phyloP scores from a whole-genome alignment of 495 filamentous ascomycete genomes.

The Pseudoneurospora amorphoporcata region DNA sequence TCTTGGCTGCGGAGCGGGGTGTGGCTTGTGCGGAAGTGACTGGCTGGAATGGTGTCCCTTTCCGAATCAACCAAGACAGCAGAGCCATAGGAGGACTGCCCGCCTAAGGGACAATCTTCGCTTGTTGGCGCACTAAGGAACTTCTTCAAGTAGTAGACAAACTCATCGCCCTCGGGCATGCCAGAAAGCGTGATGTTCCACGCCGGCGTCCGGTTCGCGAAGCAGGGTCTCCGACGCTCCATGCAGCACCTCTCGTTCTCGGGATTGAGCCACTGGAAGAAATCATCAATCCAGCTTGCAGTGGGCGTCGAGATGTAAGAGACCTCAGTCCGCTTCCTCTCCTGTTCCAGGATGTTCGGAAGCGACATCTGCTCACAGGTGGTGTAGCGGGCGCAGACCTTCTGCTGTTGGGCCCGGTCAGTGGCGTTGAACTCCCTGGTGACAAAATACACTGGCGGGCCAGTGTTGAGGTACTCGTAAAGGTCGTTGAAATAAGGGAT shows the following conservation, averaged over 20 bases:
- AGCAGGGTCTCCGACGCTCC: conserved; percentile 57
- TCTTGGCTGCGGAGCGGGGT: conserved; percentile 74
- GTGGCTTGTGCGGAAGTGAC: conserved; percentile 86
- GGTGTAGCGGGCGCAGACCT: conserved; percentile 84
- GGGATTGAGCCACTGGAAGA: conserved; percentile 90
- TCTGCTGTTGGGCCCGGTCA: conserved; percentile 59
- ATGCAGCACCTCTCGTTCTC: conserved; percentile 70
- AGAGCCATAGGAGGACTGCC: conserved; percentile 75
- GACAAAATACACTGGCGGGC: conserved; percentile 95
- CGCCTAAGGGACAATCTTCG: conserved; percentile 75
- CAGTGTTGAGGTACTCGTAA: conserved; percentile 80
- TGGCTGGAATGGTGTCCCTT: conserved; percentile 56
- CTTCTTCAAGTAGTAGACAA: conserved; percentile 69
- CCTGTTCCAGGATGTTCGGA: conserved; percentile 79
- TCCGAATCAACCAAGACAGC: conserved; percentile 70
- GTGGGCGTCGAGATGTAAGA: conserved; percentile 89
- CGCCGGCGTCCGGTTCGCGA: conserved; percentile 57
- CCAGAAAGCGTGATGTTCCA: conserved; percentile 85
- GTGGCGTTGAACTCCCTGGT: conserved; percentile 72
- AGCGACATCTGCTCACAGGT: conserved; percentile 77
- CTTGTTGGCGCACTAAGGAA: conserved; percentile 76
- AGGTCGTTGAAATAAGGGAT: conserved; percentile 94
- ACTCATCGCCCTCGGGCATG: conserved; percentile 88
- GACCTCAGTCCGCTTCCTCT: conserved; percentile 79
- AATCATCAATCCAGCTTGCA: conserved; percentile 95